phyloP scores from a whole-genome alignment of 2,329 filamentous ascomycete species.

The Cyclaneusma minus region DNA sequence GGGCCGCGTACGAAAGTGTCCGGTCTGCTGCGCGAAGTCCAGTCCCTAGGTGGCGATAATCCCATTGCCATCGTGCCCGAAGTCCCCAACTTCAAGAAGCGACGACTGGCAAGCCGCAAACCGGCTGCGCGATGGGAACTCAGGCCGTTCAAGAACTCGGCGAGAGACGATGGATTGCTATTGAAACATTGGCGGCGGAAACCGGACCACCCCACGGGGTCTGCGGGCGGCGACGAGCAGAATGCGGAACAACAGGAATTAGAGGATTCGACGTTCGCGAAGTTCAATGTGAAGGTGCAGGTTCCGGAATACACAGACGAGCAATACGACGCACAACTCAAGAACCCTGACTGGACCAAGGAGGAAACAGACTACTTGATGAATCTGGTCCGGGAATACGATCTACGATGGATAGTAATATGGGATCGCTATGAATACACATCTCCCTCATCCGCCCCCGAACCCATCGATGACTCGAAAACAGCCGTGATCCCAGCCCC shows the following conservation, averaged over 20 bases:
- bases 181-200: conserved; percentile 72
- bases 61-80: conserved; percentile 52
- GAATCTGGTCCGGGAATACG: conserved; percentile 57
- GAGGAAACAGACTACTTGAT: conserved; percentile 92
- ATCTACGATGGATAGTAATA: conserved; percentile 81
- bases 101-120: conserved; percentile 36
- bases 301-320: conserved; percentile 74
- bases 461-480: conserved; percentile 26
- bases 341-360: conserved; percentile 68
- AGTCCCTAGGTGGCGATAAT: conserved; percentile 49
- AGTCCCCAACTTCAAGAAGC: conserved; percentile 42
- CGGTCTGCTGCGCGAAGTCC: conserved; percentile 48
- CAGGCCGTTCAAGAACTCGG: conserved; percentile 60
- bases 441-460: conserved; percentile 27
- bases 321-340: conserved; percentile 64
- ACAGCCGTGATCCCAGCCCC: conserved; percentile 36
- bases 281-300: conserved; percentile 72
- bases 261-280: conserved; percentile 58
- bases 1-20: conserved; percentile 45
- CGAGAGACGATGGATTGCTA: conserved; percentile 54
- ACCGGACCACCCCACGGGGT: conserved; percentile 25
- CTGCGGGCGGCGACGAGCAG: conserved; percentile 21
- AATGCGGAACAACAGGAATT: conserved; percentile 20
- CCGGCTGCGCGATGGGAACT: conserved; percentile 49
- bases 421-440: conserved; percentile 81